Evolutionary conservation across 345 rosid species (phyloP), one percentile per base, ranked within the genome.

Genomic region (Lepidium didymum): DNA sequence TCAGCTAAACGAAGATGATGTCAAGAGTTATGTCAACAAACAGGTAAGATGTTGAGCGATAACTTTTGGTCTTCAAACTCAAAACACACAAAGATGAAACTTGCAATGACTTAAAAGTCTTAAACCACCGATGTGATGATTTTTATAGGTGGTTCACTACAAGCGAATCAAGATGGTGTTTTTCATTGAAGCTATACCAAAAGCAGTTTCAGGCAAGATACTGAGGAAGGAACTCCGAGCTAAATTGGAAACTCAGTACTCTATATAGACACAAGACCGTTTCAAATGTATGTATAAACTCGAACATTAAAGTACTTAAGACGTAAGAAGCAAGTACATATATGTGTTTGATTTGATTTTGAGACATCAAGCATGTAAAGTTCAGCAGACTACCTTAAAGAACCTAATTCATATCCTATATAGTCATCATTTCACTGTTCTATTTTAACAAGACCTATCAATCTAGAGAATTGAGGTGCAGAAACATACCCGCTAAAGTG

Each of bases 201-300:
- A 86, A 79, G 88, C 96, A n/a, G 86, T 86, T 0, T 86, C 96
- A 0, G 96, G 96, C 6, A 89, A 89, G 77, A 86, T 86, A 9
- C 67, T 89, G 67, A 82, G 96, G 72, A 89, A 86, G 62, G 88
- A 85, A 1, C 73, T 89, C 14, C 80, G 82, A 77, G 83, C 81
- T 11, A 86, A 77, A 66, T 12, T 89, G 66, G 83, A 77, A 3
- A 51, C 73, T 29, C 77, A 73, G 42, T 16, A 37, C 18, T 59
- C 59, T 50, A 80, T 59, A 38, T 53, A 64, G 29, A 50, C 38
- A 6, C 51, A 46, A 37, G 56, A 54, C 38, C 16, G 50, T 50
- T 57, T 35, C 38, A 3, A 44, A 42, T 66, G 38, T 29, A 45
- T 57, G 64, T 41, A 69, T 50, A 50, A 56, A 16, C 33, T 36